phyloP scores from a whole-genome alignment of 495 filamentous ascomycete genomes.

The Penicillium daleae region DNA sequence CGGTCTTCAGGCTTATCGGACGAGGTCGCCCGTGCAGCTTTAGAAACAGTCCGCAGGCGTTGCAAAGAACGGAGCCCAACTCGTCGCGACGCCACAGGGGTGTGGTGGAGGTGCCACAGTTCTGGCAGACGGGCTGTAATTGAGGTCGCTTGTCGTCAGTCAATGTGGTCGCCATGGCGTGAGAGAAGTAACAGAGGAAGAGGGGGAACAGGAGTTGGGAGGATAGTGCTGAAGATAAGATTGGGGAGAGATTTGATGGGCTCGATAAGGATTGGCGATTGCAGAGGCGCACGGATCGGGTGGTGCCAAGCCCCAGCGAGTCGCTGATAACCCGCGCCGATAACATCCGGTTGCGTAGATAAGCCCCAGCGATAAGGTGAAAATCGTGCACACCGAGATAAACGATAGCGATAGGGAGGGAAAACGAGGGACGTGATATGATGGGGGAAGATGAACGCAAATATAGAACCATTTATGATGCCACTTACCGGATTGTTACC shows the following conservation, averaged over 20 bases:
- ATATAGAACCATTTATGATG: neutral
- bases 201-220: conserved; percentile 24
- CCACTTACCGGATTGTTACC: conserved; percentile 67
- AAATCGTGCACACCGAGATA: conserved; percentile 20
- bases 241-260: conserved; percentile 52
- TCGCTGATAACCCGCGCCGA: conserved; percentile 35
- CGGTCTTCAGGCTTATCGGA: conserved; percentile 96
- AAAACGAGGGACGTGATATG: neutral
- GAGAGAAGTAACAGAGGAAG: conserved; percentile 18
- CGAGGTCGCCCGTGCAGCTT: conserved; percentile 94
- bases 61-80: conserved; percentile 95
- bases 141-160: conserved; percentile 61
- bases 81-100: conserved; percentile 98
- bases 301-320: conserved; percentile 42
- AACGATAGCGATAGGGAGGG: conserved; percentile 5
- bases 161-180: conserved; percentile 59
- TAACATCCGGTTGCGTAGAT: conserved; percentile 29
- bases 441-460: neutral
- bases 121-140: conserved; percentile 94
- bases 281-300: conserved; percentile 39
- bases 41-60: conserved; percentile 95
- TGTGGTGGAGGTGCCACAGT: conserved; percentile 93
- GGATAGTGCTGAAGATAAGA: conserved; percentile 51
- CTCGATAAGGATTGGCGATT: conserved; percentile 47
- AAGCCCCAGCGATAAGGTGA: conserved; percentile 26